A percentile compares a stretch with the other conserved stretches of the same genome.
These are phyloP conservation scores for Rhipidocladum racemiflorum DNA, from an alignment of 176 grass and related monocot species.

Conservation along the genomic window DNA sequence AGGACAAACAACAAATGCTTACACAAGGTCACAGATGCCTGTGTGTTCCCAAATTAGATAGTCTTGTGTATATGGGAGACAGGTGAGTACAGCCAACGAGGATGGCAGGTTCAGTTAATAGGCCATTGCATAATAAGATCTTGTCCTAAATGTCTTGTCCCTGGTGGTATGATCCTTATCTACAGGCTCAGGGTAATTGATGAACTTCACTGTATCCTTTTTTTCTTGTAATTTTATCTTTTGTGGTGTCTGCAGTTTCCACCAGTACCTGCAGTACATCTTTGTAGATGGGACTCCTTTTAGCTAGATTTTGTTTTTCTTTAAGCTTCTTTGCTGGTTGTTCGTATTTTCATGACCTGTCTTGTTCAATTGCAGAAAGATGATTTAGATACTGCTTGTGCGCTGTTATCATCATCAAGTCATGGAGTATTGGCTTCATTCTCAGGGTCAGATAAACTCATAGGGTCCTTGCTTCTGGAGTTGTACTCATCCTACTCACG, in stretches of 20 bases:
- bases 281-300: neutral
- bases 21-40: neutral
- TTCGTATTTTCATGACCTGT: constrained; percentile 12
- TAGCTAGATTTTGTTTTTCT: neutral
- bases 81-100: neutral
- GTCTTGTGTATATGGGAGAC: neutral
- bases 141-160: neutral
- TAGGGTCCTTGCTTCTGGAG: constrained; percentile 68
- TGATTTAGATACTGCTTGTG: constrained; percentile 40
- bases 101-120: neutral
- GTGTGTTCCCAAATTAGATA: neutral
- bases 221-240: constrained; percentile 7
- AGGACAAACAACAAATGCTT: neutral
- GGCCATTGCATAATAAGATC: neutral
- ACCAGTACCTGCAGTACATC: neutral
- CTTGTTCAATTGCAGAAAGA: constrained; percentile 42
- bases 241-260: neutral
- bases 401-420: constrained; percentile 64
- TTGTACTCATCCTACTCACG: constrained; percentile 41
- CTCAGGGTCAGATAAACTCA: constrained; percentile 47
- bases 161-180: neutral
- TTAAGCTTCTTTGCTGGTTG: neutral
- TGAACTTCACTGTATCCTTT: neutral
- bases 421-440: constrained; percentile 67
- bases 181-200: neutral